phyloP scores from a whole-genome alignment of 2,329 filamentous ascomycete genomes.

The Teratosphaeria zuluensis region DNA sequence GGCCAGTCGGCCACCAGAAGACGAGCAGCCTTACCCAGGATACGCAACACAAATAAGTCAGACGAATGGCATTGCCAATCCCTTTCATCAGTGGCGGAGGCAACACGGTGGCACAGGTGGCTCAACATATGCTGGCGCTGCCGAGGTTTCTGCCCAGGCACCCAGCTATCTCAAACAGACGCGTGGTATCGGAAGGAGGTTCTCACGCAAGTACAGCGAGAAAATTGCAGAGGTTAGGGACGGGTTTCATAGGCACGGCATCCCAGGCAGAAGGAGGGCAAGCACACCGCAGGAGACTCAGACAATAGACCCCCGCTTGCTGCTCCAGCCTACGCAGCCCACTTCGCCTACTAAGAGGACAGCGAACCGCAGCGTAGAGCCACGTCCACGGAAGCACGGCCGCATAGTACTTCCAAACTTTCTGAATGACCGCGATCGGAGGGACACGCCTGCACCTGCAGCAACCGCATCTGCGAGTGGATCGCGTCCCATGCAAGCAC shows the following conservation, averaged over 20 bases:
- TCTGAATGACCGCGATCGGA: conserved; percentile 15
- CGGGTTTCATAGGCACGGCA: conserved; percentile 3
- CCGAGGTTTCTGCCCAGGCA: neutral
- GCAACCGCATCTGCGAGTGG: conserved; percentile 8
- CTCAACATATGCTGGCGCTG: neutral
- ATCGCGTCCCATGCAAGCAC: conserved; percentile 7
- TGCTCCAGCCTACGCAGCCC: conserved; percentile 1
- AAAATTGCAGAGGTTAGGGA: conserved; percentile 5
- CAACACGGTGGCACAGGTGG: neutral
- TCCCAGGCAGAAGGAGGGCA: conserved; percentile 12
- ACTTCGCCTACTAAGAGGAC: conserved; percentile 23
- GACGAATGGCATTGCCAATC: neutral
- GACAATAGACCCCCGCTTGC: neutral
- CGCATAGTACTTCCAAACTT: conserved; percentile 8
- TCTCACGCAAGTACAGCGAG: conserved; percentile 7
- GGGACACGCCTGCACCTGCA: conserved; percentile 25
- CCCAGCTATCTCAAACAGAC: conserved; percentile 1
- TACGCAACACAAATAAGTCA: neutral
- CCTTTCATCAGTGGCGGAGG: neutral
- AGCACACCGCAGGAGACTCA: conserved; percentile 14
- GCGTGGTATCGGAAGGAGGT: conserved; percentile 2
- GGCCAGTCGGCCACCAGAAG: neutral
- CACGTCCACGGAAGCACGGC: conserved; percentile 16
- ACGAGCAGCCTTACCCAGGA: neutral
- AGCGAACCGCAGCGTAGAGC: conserved; percentile 14